These are phyloP conservation scores for Malassezia equina DNA, from an alignment of 1,284 basidiomycete species.

Conservation along the genomic window DNA sequence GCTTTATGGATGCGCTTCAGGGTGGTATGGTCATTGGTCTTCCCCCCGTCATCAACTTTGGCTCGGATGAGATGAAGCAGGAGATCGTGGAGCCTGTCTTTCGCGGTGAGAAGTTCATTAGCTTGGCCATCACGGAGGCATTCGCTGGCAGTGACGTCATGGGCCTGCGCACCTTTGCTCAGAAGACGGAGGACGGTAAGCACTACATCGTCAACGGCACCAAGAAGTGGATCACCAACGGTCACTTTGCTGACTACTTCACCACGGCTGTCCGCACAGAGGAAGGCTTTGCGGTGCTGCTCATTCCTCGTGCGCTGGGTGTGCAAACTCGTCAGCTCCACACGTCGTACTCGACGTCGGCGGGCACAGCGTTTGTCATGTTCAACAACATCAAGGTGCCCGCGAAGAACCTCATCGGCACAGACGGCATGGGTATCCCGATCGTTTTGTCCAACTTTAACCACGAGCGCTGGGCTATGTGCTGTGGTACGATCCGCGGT, in stretches of 20 bases:
- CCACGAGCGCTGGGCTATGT: slow-evolving; percentile 58
- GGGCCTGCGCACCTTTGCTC: slow-evolving; percentile 61
- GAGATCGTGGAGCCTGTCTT: slow-evolving; percentile 71
- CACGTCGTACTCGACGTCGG: slow-evolving; percentile 44
- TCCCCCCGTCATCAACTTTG: slow-evolving; percentile 65
- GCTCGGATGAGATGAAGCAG: slow-evolving; percentile 63
- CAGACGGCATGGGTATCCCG: slow-evolving; percentile 68
- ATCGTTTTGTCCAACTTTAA: slow-evolving; percentile 57
- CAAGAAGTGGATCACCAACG: slow-evolving; percentile 80
- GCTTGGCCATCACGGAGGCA: slow-evolving; percentile 78
- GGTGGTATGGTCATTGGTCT: slow-evolving; percentile 50
- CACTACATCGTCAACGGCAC: slow-evolving; percentile 50
- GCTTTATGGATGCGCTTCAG: slow-evolving; percentile 47
- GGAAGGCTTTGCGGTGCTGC: slow-evolving; percentile 72
- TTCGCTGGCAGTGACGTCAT: slow-evolving; percentile 81
- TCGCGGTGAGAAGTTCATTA: slow-evolving; percentile 67
- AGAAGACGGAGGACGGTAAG: slow-evolving; percentile 68
- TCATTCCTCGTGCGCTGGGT: slow-evolving; percentile 54
- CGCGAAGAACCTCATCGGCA: slow-evolving; percentile 71
- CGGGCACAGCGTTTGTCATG: slow-evolving; percentile 68
- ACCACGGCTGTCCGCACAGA: slow-evolving; percentile 51
- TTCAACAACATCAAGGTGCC: slow-evolving; percentile 80
- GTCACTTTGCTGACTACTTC: slow-evolving; percentile 55
- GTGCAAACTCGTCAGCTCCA: slow-evolving; percentile 77
- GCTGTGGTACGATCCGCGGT: slow-evolving; percentile 60